Evolutionary conservation across 1,284 basidiomycete species (phyloP), one percentile per base, ranked within the genome.

Genomic region (Prillingera fragicola): DNA sequence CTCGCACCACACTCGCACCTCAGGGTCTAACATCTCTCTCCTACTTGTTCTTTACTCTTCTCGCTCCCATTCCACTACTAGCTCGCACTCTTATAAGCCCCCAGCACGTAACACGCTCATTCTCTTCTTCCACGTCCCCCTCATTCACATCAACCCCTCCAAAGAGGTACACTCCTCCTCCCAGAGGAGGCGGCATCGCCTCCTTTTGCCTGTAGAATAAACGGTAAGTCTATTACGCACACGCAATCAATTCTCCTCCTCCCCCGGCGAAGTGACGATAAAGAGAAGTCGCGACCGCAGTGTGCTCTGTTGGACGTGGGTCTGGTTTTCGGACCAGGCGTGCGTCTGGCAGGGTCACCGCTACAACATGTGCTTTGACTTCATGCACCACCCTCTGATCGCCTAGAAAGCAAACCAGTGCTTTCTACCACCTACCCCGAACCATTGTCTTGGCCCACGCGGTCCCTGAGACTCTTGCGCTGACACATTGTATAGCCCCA

Each of bases 331-430:
- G 33, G 28, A 27, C 23, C n/a, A n/a, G 49, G 43, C 29, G 34
- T 40, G 33, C 27, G 33, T 25, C 9, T 17, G 14, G 14, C 38
- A 25, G 33, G 17, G 47, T 45, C 42, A 38, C 26, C 36, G 32
- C 45, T 26, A 36, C 36, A 60, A 48, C 35, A 38, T 65, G 63
- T 56, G 57, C 57, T 47, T 38, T 43, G 52, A 65, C 61, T 65
- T 65, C 61, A 65, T 62, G 61, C 61, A 65, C 63, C 63, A 65
- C 63, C 63, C 50, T 54, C 52, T 65, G 63, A 65, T 56, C 41
- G 36, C 41, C 22, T 19, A 28, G 26, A 18, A n/a, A n/a, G n/a
- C n/a, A n/a, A n/a, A n/a, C n/a, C n/a, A n/a, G n/a, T n/a, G n/a
- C n/a, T n/a, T n/a, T n/a, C n/a, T n/a, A n/a, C n/a, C n/a, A n/a